Evolutionary conservation across 2,329 filamentous ascomycete species (phyloP).

Genomic region (Phialophora chinensis): DNA sequence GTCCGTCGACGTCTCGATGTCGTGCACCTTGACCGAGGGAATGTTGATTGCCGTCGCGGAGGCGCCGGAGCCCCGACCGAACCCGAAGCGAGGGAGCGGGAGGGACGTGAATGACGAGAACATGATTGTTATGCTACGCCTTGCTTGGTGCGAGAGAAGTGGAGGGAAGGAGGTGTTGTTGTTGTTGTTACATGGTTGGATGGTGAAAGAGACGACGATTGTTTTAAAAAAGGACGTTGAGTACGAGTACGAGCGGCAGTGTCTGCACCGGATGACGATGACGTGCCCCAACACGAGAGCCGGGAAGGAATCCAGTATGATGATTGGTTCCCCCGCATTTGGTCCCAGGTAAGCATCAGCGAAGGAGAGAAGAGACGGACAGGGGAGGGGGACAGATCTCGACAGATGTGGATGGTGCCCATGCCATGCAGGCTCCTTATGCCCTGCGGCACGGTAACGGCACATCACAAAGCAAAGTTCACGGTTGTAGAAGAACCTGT

Average conservation of each 20-base stretch:
- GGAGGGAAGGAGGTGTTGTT: not conserved
- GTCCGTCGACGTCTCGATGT: slow-evolving; percentile 79
- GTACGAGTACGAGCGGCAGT: not conserved
- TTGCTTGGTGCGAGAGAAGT: not conserved
- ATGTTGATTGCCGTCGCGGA: slow-evolving; percentile 51
- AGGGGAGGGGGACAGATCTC: not conserved
- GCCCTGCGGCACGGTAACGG: no score
- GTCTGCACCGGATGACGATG: not conserved
- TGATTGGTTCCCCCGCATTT: slow-evolving; percentile 19
- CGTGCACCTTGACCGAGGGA: slow-evolving; percentile 73
- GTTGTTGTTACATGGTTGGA: not conserved
- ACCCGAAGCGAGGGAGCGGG: slow-evolving; percentile 31
- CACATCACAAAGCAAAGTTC: no score
- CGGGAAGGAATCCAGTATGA: not conserved
- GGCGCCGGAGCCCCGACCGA: slow-evolving; percentile 21
- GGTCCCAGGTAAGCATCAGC: not conserved
- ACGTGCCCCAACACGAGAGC: not conserved
- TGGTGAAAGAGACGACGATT: not conserved
- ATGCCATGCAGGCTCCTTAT: no score
- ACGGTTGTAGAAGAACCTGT: not conserved
- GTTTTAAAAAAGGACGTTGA: not conserved
- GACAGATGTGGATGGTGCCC: not conserved
- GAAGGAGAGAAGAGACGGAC: not conserved
- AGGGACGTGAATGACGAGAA: slow-evolving; percentile 26
- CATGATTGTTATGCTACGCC: slow-evolving; percentile 5